Evolutionary conservation across 495 filamentous ascomycete genomes (phyloP).

Genomic region (Hyaloscypha bicolor): DNA sequence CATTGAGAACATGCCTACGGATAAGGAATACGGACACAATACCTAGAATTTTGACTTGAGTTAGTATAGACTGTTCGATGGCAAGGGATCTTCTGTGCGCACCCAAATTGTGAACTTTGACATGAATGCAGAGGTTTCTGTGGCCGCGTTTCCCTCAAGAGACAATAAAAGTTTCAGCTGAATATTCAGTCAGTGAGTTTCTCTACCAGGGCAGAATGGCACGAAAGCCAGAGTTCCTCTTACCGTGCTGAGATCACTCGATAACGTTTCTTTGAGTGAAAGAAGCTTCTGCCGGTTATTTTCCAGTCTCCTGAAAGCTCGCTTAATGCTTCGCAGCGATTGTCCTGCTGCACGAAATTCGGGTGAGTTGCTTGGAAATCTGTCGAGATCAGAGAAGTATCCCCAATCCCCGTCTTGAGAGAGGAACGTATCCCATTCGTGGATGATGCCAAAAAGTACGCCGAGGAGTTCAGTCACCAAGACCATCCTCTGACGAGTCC

Average conservation of each 20-base stretch:
- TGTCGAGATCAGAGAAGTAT: constrained; percentile 12
- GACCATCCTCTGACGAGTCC: not conserved
- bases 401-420: not conserved
- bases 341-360: not conserved
- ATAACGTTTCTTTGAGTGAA: not conserved
- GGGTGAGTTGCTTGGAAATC: not conserved
- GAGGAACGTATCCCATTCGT: constrained; percentile 5
- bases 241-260: not conserved
- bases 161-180: not conserved
- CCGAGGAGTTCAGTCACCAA: not conserved
- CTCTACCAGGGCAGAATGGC: not conserved
- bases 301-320: not conserved
- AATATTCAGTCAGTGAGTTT: not conserved
- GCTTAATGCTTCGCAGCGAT: constrained; percentile 7
- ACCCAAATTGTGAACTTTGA: constrained; percentile 9
- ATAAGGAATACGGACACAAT: not conserved
- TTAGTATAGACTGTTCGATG: not conserved
- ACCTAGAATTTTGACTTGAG: not conserved
- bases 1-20: constrained; percentile 4
- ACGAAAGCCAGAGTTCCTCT: not conserved
- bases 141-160: constrained; percentile 4
- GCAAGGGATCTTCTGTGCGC: not conserved
- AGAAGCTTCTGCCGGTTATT: not conserved
- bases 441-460: not conserved
- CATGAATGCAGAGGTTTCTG: not conserved